Conservation (phyloP, 805 yeast species). For the Dipodascus geniculatus region DNA sequence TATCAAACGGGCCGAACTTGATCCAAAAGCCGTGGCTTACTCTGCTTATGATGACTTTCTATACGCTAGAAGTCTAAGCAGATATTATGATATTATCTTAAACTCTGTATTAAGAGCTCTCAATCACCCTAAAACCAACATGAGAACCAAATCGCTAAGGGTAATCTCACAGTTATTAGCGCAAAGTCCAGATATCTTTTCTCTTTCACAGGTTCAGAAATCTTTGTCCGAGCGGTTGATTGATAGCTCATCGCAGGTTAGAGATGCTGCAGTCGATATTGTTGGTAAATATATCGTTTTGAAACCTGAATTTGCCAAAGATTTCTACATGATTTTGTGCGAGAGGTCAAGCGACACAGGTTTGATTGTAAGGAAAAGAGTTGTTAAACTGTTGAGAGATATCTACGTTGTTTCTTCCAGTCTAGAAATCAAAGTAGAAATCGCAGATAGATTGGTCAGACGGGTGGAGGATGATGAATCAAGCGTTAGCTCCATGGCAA, state of each 20-base stretch:
- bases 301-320: constrained; percentile 34
- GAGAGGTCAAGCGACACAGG: constrained; percentile 47
- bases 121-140: constrained; percentile 37
- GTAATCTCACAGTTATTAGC: constrained; percentile 44
- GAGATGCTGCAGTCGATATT: constrained; percentile 66
- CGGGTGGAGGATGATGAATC: constrained; percentile 66
- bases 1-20: neutral
- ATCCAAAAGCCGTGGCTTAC: constrained; percentile 1
- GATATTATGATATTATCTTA: constrained; percentile 40
- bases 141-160: constrained; percentile 55
- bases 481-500: neutral
- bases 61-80: constrained; percentile 11
- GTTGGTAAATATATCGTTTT: constrained; percentile 36
- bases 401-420: constrained; percentile 33
- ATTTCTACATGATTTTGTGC: constrained; percentile 39
- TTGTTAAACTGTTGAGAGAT: constrained; percentile 37
- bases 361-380: constrained; percentile 50
- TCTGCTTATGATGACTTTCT: constrained; percentile 7
- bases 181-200: constrained; percentile 40
- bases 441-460: constrained; percentile 38
- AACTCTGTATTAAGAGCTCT: constrained; percentile 37
- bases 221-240: constrained; percentile 40
- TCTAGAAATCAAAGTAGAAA: neutral
- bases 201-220: constrained; percentile 37
- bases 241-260: constrained; percentile 59